These are phyloP conservation scores for Candida arabinofermentans DNA, from an alignment of 805 yeast species.

Conservation along the genomic window DNA sequence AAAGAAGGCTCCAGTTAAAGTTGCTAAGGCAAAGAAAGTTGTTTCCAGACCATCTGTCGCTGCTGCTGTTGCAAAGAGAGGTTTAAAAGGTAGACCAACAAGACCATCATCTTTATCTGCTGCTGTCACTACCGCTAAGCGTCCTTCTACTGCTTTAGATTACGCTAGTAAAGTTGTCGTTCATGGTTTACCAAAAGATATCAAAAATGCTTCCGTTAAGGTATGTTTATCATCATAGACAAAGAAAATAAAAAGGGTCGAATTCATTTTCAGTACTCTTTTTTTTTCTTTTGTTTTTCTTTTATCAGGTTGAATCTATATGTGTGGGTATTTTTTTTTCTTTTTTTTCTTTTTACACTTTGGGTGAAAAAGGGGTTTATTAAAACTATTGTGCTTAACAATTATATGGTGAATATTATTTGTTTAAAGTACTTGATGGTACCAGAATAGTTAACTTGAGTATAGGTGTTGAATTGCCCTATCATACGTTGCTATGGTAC, in stretches of 20 bases:
- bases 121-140: conserved; percentile 14
- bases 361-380: no score
- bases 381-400: no score
- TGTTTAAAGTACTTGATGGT: no score
- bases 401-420: no score
- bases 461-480: no score
- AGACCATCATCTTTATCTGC: conserved; percentile 16
- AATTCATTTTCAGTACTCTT: conserved; percentile 1
- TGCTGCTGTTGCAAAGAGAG: conserved; percentile 8
- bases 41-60: conserved; percentile 5
- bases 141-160: conserved; percentile 23
- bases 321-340: not conserved
- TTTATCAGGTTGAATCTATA: not conserved
- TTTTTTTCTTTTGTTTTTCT: not conserved
- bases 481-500: no score
- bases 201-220: conserved; percentile 75
- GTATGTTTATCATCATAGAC: conserved; percentile 12
- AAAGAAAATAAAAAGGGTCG: not conserved
- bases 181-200: conserved; percentile 62
- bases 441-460: no score
- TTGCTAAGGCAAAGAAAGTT: conserved; percentile 25
- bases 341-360: not conserved
- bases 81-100: no score
- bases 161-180: conserved; percentile 81
- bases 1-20: conserved; percentile 30